phyloP scores from a whole-genome alignment of 305 asterid genomes.

The Andrographis paniculata region DNA sequence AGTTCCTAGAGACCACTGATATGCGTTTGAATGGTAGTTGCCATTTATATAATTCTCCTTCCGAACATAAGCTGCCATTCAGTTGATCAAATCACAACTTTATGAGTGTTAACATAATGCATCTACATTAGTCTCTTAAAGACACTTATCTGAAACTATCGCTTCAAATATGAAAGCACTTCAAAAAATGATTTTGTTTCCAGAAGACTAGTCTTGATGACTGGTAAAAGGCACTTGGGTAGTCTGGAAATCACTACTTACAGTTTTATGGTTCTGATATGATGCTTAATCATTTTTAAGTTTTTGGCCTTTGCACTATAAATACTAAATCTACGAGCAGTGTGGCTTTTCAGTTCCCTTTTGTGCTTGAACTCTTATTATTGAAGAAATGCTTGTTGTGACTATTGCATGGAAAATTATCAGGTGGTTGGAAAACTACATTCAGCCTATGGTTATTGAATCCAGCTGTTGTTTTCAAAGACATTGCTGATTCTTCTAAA shows the following conservation, averaged over 20 bases:
- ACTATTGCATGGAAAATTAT: slow-evolving; percentile 22
- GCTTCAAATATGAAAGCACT: no score
- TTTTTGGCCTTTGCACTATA: neutral
- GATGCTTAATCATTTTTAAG: no score
- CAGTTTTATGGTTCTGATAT: no score
- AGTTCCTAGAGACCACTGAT: no score
- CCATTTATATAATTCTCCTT: neutral
- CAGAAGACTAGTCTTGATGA: no score
- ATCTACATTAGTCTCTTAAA: no score
- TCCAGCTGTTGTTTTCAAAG: slow-evolving; percentile 89
- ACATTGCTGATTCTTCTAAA: slow-evolving; percentile 65
- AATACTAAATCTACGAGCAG: neutral
- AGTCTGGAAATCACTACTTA: no score
- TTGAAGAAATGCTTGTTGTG: slow-evolving; percentile 15
- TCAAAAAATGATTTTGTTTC: no score
- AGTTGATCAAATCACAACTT: no score
- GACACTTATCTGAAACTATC: no score
- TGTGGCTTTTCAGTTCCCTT: slow-evolving; percentile 5
- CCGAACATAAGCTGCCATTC: neutral
- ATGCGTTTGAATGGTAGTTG: neutral
- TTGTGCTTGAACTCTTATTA: slow-evolving; percentile 15
- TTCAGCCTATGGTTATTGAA: slow-evolving; percentile 92
- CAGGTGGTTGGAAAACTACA: slow-evolving; percentile 50
- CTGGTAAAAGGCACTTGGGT: no score
- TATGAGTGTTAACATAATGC: no score